Base-by-base conservation (phyloP, 495 filamentous ascomycete genomes). In the Immersiella caudata region DNA sequence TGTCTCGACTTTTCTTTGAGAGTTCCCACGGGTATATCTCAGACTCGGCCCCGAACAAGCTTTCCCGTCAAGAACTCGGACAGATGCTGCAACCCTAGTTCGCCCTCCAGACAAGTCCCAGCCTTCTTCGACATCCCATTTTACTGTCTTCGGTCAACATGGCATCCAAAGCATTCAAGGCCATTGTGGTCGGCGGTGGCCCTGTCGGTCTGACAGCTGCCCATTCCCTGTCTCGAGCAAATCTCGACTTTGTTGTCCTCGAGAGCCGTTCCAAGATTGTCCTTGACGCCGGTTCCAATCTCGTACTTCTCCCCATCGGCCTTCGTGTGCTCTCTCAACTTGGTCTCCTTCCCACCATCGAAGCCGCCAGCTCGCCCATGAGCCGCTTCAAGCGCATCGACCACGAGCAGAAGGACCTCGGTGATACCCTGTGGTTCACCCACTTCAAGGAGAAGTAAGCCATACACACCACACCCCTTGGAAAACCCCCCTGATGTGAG, bases 341-440 rank as follows among this genome's bases (percentile, higher is more conserved):
- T 0, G 82, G 77, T 4, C n/a, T 82, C 0, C 71, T 73, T 40
- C 79, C 80, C 50, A 72, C 60, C 54, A 58, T 76, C 14, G 12
- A 66, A 51, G 21, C 91, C 71, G 78, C 81, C 16, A 84, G 85
- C 12, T 85, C 85, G 3, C 89, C 87, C 60, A 87, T 88, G 25
- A 90, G 91, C 73, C 84, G 81, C 35, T 90, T 87, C 88, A 73
- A 54, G 26, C 40, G 55, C 6, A 54, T 66, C 49, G 57, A 73
- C 27, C 64, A 64, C 57, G 72, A 71, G n/a, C 67, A 46, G 0
- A 58, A 67, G 24, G 25, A 64, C 24, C 11, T 62, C 21, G 57
- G 67, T n/a, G 60, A 56, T 18, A 64, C 61, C 1, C 33, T 64
- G 22, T 57, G 52, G 63, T 59, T 59, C 26, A 58, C 60, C 11